These are phyloP conservation scores for Lichina pygmaea DNA, from an alignment of 495 filamentous ascomycete species.

Conservation along the genomic window DNA sequence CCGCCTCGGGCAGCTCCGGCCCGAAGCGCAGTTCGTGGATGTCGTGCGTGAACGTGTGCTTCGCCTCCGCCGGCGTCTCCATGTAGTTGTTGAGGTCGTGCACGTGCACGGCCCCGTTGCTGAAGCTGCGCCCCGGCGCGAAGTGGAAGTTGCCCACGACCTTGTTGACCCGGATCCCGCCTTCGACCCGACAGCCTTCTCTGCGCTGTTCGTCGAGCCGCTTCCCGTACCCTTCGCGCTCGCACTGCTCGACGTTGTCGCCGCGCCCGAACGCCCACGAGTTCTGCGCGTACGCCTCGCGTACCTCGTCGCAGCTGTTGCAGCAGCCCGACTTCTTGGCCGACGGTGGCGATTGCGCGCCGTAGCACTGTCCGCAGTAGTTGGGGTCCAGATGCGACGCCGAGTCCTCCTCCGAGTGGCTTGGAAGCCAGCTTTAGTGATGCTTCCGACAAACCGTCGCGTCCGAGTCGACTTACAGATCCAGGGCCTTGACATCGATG, in stretches of 20 bases:
- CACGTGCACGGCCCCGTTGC: conserved; percentile 82
- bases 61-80: conserved; percentile 28
- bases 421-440: conserved; percentile 8
- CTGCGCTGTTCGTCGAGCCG: conserved; percentile 59
- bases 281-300: conserved; percentile 68
- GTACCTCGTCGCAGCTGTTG: conserved; percentile 88
- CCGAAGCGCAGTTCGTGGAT: conserved; percentile 86
- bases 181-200: conserved; percentile 89
- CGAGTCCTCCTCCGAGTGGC: conserved; percentile 31
- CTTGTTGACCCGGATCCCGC: conserved; percentile 84
- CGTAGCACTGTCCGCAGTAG: conserved; percentile 89
- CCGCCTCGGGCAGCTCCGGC: conserved; percentile 56
- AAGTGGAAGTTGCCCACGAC: conserved; percentile 98
- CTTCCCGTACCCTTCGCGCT: conserved; percentile 77
- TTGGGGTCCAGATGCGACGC: conserved; percentile 67
- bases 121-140: conserved; percentile 82
- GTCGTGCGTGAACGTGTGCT: conserved; percentile 71
- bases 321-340: conserved; percentile 65
- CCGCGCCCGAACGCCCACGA: conserved; percentile 87
- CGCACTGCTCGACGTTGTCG: conserved; percentile 83
- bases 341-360: conserved; percentile 41
- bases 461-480: conserved; percentile 27
- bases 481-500: conserved; percentile 44
- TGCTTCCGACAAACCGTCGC: too few species aligned
- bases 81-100: conserved; percentile 91